A percentile compares a stretch with the other conserved stretches of the same genome.
phyloP scores from a whole-genome alignment of 768 basidiomycete genomes.

The Phaffia australis region DNA sequence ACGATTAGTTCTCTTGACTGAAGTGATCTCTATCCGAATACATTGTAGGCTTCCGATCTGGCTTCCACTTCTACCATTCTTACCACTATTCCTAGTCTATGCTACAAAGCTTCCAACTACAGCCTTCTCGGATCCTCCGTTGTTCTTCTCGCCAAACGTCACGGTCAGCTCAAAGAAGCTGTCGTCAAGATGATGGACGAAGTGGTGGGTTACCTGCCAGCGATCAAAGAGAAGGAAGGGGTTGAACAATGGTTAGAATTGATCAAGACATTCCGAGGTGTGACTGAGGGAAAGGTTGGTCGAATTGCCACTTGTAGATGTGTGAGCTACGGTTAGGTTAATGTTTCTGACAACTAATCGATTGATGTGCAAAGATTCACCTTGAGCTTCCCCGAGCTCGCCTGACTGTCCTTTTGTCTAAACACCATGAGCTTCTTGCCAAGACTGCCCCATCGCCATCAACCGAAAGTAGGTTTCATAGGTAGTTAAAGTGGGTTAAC shows the following conservation, averaged over 20 bases:
- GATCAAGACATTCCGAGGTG: constrained; percentile 73
- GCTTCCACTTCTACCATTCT: constrained; percentile 79
- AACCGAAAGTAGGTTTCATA: constrained; percentile 34
- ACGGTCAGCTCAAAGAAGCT: constrained; percentile 85
- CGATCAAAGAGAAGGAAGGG: constrained; percentile 55
- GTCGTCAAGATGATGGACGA: constrained; percentile 87
- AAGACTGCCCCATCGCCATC: constrained; percentile 42
- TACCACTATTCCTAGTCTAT: constrained; percentile 58
- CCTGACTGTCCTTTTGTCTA: constrained; percentile 74
- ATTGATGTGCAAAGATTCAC: constrained; percentile 56
- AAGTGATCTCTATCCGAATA: background rate
- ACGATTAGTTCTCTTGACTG: background rate
- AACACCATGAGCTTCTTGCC: constrained; percentile 65
- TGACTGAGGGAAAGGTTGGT: constrained; percentile 92
- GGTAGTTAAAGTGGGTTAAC: background rate
- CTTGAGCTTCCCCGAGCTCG: constrained; percentile 92
- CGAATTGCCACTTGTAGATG: background rate
- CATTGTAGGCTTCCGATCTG: constrained; percentile 72
- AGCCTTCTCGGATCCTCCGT: constrained; percentile 43
- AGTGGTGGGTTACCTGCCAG: constrained; percentile 67
- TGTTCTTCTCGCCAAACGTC: constrained; percentile 73
- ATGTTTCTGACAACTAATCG: background rate
- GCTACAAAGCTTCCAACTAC: constrained; percentile 61
- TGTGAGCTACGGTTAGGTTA: background rate
- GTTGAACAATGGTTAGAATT: constrained; percentile 71